A percentile compares a stretch with the other conserved stretches of the same genome.
Evolutionary conservation across 108 stramenopile genomes (phyloP).

Genomic region (Skeletonema menzelii): DNA sequence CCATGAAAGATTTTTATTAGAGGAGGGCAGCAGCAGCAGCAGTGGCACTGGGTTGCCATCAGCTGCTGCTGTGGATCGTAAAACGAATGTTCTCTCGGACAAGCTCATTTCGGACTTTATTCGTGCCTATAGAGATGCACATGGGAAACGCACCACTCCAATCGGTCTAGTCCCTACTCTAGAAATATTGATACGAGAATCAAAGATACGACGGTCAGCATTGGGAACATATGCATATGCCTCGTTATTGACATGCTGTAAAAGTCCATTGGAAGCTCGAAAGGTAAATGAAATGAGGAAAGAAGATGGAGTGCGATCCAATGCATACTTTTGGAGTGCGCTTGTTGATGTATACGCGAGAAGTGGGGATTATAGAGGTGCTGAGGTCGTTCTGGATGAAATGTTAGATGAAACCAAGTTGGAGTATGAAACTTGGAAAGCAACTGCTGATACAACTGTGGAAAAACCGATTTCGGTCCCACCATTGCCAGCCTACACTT

Average conservation of each 20-base stretch:
- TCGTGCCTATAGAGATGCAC: slow-evolving; percentile 76
- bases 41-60: slow-evolving; percentile 5
- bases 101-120: slow-evolving; percentile 62
- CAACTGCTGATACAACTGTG: slow-evolving; percentile 10
- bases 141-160: slow-evolving; percentile 68
- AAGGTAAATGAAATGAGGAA: slow-evolving; percentile 71
- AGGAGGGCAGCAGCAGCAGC: neutral
- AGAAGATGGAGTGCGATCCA: slow-evolving; percentile 51
- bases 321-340: slow-evolving; percentile 76
- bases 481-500: slow-evolving; percentile 81
- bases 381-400: slow-evolving; percentile 68
- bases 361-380: slow-evolving; percentile 77
- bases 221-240: slow-evolving; percentile 72
- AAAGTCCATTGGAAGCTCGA: slow-evolving; percentile 74
- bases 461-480: slow-evolving; percentile 43
- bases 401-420: slow-evolving; percentile 51
- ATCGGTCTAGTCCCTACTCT: slow-evolving; percentile 72
- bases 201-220: slow-evolving; percentile 56
- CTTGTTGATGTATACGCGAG: slow-evolving; percentile 85
- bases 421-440: slow-evolving; percentile 20
- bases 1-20: slow-evolving; percentile 29
- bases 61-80: neutral
- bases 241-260: slow-evolving; percentile 66
- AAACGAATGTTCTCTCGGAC: slow-evolving; percentile 53
- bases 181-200: slow-evolving; percentile 59